A percentile compares a stretch with the other conserved stretches of the same genome.
These are phyloP conservation scores for Boletus barrowsii DNA, from an alignment of 768 basidiomycete species.

Conservation along the genomic window DNA sequence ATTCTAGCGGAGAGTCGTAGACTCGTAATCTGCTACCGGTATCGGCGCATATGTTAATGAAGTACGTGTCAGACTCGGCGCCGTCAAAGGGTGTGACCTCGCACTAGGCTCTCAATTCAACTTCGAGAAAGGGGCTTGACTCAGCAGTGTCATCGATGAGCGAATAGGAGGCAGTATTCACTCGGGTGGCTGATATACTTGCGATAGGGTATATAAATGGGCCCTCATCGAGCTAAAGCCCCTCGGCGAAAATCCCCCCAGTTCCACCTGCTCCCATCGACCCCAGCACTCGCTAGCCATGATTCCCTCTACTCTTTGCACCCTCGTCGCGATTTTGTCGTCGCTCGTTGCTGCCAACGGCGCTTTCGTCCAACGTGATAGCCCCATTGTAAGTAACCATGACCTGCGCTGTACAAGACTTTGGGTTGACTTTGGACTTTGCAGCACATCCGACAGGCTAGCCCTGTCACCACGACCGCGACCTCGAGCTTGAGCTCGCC, in stretches of 20 bases:
- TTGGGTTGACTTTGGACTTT: neutral
- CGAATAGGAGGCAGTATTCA: neutral
- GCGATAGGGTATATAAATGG: slow-evolving; percentile 9
- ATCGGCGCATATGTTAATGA: too few species aligned
- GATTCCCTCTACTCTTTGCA: slow-evolving; percentile 11
- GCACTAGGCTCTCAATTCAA: neutral
- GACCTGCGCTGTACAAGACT: neutral
- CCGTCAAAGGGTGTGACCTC: too few species aligned
- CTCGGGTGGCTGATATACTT: slow-evolving; percentile 11
- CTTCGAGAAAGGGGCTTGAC: slow-evolving; percentile 3
- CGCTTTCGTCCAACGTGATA: slow-evolving; percentile 16
- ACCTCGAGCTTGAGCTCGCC: too few species aligned
- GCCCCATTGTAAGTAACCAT: slow-evolving; percentile 9
- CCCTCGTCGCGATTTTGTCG: slow-evolving; percentile 5
- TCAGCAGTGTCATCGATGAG: neutral
- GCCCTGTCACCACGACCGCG: too few species aligned
- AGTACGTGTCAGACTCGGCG: too few species aligned
- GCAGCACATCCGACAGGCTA: too few species aligned
- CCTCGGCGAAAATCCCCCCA: neutral
- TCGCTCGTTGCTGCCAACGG: slow-evolving; percentile 13
- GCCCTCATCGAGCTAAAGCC: too few species aligned
- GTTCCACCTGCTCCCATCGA: neutral
- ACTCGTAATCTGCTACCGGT: too few species aligned
- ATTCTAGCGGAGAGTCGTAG: too few species aligned
- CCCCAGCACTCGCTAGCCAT: neutral